Evolutionary conservation across 257 asterid genomes (phyloP), one percentile per base, ranked within the genome.

Genomic region (Solanum neorickii): DNA sequence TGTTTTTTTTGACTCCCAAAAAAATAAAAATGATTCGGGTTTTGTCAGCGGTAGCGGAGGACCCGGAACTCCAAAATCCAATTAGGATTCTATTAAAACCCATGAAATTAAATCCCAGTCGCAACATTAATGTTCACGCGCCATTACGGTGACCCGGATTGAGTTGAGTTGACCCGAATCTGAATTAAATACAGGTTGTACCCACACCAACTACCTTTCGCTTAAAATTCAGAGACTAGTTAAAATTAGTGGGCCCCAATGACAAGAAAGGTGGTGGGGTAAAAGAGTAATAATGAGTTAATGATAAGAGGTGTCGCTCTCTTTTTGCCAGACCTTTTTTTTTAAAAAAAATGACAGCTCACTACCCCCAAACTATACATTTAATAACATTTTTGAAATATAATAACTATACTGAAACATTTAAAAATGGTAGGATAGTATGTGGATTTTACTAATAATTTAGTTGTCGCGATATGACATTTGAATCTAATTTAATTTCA

Each of bases 31-130:
- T 68, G 73, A 46, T 65, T 84, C 85, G 75, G 77, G 82, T 82
- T 66, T 69, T 93, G 94, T 93, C 94, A 91, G 96, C 96, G 92
- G 87, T 87, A 90, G 87, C 93, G 94, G 90, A 83, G 93, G 94
- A 88, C 59, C 91, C 92, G 94, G 94, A 90, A 91, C 90, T 86
- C 93, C 89, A 88, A 49, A 47, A 82, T 82, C 85, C 31, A 82
- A 82, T 29, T 82, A 82, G 25, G 85, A 80, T 80, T 47, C 85
- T 88, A 66, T 70, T 35, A 89, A 87, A 88, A 84, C 84, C 49
- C 14, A 6, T 7, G 86, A 84, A 74, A 18, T 7, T 72, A 5
- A 73, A 73, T 3, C 0, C 85, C 42, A 82, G 69, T 82, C 85
- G 69, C 46, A 82, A 77, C 15, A 2, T 13, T 11, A 82, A 82